Conservation (phyloP, 306 rosid genomes). For the Cicer bijugum region DNA sequence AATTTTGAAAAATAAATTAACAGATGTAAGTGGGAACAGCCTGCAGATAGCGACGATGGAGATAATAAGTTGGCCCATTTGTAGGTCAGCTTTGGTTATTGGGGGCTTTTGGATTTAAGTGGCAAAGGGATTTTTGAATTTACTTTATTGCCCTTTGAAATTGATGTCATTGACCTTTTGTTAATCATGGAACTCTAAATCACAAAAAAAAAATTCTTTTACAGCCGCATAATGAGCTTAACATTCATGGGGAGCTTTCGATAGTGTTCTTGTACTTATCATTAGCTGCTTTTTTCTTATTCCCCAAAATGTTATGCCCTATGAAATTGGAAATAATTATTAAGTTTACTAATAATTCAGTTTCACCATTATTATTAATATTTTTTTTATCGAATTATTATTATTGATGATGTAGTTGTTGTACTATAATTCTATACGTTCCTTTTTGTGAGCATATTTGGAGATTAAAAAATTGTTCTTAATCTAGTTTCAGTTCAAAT, state of each 20-base stretch:
- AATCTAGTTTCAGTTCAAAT: no score
- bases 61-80: conserved; percentile 71
- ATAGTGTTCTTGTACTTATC: conserved; percentile 37
- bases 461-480: no score
- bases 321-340: background rate
- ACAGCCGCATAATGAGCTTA: conserved; percentile 34
- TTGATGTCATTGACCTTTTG: conserved; percentile 50
- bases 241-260: conserved; percentile 40
- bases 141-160: conserved; percentile 44
- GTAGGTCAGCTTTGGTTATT: conserved; percentile 68
- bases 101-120: conserved; percentile 56
- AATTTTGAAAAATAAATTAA: conserved; percentile 1
- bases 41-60: conserved; percentile 69
- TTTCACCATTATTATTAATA: no score
- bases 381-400: no score
- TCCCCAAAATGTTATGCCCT: conserved; percentile 6
- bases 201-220: conserved; percentile 26
- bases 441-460: no score
- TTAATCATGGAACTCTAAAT: conserved; percentile 37
- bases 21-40: conserved; percentile 67
- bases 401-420: no score
- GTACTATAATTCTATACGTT: no score
- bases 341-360: no score
- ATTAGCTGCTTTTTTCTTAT: conserved; percentile 33
- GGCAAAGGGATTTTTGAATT: conserved; percentile 32